Evolutionary conservation across 345 rosid genomes (phyloP), one percentile per base, ranked within the genome.

Genomic region (Diplotaxis tenuifolia): DNA sequence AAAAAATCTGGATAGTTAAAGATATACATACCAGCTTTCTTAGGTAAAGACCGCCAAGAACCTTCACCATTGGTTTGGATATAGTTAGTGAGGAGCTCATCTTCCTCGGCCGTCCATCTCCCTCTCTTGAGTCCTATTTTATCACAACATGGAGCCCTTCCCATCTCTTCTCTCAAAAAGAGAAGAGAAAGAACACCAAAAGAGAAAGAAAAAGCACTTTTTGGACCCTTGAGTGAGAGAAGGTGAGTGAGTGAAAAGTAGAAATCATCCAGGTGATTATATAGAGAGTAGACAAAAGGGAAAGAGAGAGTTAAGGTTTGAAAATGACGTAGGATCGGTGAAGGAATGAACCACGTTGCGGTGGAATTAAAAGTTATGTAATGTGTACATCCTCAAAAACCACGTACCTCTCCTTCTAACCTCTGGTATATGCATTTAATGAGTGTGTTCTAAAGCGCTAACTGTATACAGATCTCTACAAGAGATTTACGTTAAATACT

Each of bases 71-170:
- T 79, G 45, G 81, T 79, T 20, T 80, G 89, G 69, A 90, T 89
- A 77, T 89, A 91, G 7, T 67, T 82, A 45, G 87, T 78, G 67
- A 90, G 76, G 20, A 83, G 75, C 74, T 83, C 80, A 76, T 93
- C 98, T 85, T 93, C 98, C 70, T 89, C 94, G 0, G 85, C 77
- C 0, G 94, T 89, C 97, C 97, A 93, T 79, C 96, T 84, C 11
- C 97, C 98, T 74, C 67, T 87, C 86, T 84, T 93, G 73, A 93
- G 70, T 55, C 97, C 97, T 3, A 86, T 83, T 63, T 93, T 90
- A 82, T 87, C 94, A 77, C 98, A 93, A 61, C 97, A 93, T 1
- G 97, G 94, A 9, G 96, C 82, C 52, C 98, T 89, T 67, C 96
- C 98, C 97, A 90, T 93, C 6, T 38, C 63, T 54, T 42, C 27